phyloP scores from a whole-genome alignment of 805 yeast genomes.

The Yarrowia divulgata region DNA sequence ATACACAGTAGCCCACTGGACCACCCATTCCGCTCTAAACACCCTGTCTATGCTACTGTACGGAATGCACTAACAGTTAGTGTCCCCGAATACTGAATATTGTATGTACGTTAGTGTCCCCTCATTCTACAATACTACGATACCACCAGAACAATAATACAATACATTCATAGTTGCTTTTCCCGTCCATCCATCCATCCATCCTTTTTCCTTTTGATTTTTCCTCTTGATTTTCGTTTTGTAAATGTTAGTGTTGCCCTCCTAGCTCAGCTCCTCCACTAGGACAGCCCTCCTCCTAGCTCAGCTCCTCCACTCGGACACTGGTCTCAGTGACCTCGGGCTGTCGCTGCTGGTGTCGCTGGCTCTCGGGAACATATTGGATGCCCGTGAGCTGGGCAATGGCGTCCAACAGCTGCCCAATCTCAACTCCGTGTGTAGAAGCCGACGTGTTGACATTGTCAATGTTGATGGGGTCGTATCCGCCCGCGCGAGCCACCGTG shows the following conservation, averaged over 20 bases:
- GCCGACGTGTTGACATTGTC: slow-evolving; percentile 31
- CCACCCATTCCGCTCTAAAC: background rate
- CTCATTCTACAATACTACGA: background rate
- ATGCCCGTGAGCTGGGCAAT: slow-evolving; percentile 21
- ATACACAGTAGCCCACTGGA: background rate
- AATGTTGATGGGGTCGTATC: slow-evolving; percentile 26
- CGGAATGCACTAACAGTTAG: slow-evolving; percentile 6
- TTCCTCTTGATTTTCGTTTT: background rate
- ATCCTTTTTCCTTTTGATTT: background rate
- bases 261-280: slow-evolving; percentile 20
- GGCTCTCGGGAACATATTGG: background rate
- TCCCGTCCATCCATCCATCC: background rate
- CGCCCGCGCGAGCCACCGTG: slow-evolving; percentile 23
- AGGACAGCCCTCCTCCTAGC: background rate
- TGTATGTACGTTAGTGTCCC: too few relatives aligned
- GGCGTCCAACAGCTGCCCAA: slow-evolving; percentile 26
- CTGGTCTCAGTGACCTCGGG: background rate
- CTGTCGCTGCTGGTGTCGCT: background rate
- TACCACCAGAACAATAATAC: background rate
- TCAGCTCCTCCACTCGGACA: slow-evolving; percentile 13
- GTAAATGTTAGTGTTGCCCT: background rate
- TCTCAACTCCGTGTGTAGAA: slow-evolving; percentile 29
- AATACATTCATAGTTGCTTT: slow-evolving; percentile 2
- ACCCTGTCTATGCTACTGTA: slow-evolving; percentile 4
- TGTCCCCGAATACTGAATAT: too few relatives aligned